A percentile compares a stretch with the other conserved stretches of the same genome.
Conservation (phyloP, 2,329 filamentous ascomycete species). For the Gremmenia infestans region DNA sequence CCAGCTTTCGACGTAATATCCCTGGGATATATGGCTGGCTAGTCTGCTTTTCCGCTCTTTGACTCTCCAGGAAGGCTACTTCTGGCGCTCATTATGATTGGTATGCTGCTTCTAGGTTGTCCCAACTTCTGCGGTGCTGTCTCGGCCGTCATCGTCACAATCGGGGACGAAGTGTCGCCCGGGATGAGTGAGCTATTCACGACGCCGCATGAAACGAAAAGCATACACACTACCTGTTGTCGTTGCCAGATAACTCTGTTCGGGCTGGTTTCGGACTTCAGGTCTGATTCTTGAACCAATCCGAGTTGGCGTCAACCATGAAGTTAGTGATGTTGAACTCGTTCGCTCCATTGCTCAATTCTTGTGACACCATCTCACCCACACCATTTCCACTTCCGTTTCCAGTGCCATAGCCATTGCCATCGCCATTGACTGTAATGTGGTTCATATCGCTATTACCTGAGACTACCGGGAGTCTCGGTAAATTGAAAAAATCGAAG, state of each 20-base stretch:
- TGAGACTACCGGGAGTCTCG: constrained; percentile 54
- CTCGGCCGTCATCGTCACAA: not conserved
- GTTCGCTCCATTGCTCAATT: constrained; percentile 34
- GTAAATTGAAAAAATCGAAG: constrained; percentile 93
- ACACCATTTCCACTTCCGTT: constrained; percentile 14
- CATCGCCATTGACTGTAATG: constrained; percentile 18
- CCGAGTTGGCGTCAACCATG: constrained; percentile 67
- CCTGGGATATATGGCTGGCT: too few species aligned
- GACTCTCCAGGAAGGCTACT: too few species aligned
- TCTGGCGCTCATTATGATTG: not conserved
- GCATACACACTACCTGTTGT: not conserved
- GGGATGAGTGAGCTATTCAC: not conserved
- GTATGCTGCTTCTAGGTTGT: not conserved
- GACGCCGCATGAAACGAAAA: not conserved
- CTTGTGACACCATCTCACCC: constrained; percentile 29
- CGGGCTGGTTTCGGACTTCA: constrained; percentile 6
- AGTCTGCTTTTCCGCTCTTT: too few species aligned
- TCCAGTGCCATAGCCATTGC: constrained; percentile 10
- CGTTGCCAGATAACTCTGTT: not conserved
- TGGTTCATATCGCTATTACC: constrained; percentile 25
- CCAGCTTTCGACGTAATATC: not conserved
- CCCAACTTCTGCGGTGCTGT: not conserved
- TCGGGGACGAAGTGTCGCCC: not conserved
- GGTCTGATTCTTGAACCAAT: constrained; percentile 59
- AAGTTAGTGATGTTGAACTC: constrained; percentile 77